phyloP scores from a whole-genome alignment of 305 asterid species.

The Petunia hybrid region DNA sequence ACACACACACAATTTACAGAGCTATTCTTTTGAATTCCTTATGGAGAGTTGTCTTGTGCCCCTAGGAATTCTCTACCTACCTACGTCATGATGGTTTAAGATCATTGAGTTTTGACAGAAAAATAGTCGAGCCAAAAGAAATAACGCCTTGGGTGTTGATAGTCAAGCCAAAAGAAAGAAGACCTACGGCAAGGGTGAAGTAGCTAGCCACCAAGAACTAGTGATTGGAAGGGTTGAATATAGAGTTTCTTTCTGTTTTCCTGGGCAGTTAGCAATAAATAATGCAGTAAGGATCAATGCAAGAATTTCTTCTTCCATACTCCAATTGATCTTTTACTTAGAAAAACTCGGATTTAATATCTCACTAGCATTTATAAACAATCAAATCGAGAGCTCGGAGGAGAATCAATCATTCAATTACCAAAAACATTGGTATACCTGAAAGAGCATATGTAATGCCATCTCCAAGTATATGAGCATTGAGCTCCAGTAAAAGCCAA shows the following conservation, averaged over 20 bases:
- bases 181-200: neutral
- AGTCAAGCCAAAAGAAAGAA: neutral
- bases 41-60: neutral
- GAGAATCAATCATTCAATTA: constrained; percentile 2
- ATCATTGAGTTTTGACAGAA: no score
- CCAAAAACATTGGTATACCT: constrained; percentile 44
- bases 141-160: no score
- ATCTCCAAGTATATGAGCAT: constrained; percentile 83
- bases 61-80: neutral
- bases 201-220: neutral
- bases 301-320: neutral
- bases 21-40: neutral
- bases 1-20: neutral
- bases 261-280: neutral
- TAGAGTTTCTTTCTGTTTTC: neutral
- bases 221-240: neutral
- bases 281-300: neutral
- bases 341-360: neutral
- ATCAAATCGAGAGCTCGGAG: neutral
- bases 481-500: constrained; percentile 91
- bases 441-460: constrained; percentile 91
- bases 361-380: neutral
- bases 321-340: neutral
- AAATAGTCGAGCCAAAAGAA: no score
- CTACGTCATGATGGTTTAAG: no score